A percentile compares a stretch with the other conserved stretches of the same genome.
phyloP scores from a whole-genome alignment of 306 rosid genomes.

The Pueraria montana region DNA sequence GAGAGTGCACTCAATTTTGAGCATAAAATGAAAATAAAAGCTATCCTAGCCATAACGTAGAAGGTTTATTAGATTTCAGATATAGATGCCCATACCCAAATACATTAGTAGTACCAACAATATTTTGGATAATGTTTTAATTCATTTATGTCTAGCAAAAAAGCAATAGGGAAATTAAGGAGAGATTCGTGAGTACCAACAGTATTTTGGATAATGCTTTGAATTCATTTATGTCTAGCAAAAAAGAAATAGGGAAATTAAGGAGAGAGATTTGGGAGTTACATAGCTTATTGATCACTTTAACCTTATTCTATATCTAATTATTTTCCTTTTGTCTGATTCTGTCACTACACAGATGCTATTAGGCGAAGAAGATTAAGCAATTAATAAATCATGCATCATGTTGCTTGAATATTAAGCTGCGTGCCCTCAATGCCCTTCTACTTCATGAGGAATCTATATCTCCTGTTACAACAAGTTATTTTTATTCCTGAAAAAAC shows the following conservation, averaged over 20 bases:
- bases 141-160: slow-evolving; percentile 8
- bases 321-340: slow-evolving; percentile 29
- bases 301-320: slow-evolving; percentile 11
- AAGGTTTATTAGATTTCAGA: background rate
- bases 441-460: slow-evolving; percentile 48
- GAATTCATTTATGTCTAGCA: slow-evolving; percentile 22
- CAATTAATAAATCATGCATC: slow-evolving; percentile 31
- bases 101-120: slow-evolving; percentile 20
- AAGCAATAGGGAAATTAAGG: no score
- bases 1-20: slow-evolving; percentile 8
- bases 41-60: background rate
- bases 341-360: slow-evolving; percentile 15
- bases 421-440: slow-evolving; percentile 74
- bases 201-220: slow-evolving; percentile 26
- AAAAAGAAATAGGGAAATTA: background rate
- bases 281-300: background rate
- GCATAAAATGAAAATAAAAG: background rate
- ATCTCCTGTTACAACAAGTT: slow-evolving; percentile 22
- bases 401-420: slow-evolving; percentile 54
- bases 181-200: background rate
- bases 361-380: background rate
- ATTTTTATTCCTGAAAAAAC: slow-evolving; percentile 44
- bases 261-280: background rate
- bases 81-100: background rate
- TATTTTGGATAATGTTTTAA: slow-evolving; percentile 30